These are phyloP conservation scores for Pichia rugopelliculosa DNA, from an alignment of 805 yeast species.

Conservation along the genomic window DNA sequence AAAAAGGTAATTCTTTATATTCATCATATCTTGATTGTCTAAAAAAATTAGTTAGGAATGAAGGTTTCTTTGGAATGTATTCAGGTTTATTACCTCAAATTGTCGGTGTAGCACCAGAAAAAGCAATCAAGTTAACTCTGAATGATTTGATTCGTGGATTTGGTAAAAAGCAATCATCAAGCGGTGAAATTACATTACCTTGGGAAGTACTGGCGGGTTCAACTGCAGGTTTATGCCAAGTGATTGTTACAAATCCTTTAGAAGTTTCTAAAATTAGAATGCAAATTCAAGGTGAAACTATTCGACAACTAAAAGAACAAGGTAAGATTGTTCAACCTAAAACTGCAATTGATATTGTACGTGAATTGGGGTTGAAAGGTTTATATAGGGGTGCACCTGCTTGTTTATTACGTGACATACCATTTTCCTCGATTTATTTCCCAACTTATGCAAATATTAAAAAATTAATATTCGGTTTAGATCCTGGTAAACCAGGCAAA, in stretches of 20 bases:
- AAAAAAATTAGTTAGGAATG: constrained; percentile 61
- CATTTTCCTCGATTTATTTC: constrained; percentile 94
- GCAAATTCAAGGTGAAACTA: constrained; percentile 80
- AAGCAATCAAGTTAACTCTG: constrained; percentile 92
- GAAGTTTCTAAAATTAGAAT: constrained; percentile 93
- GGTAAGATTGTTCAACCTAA: constrained; percentile 30
- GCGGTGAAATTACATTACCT: constrained; percentile 41
- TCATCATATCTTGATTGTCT: constrained; percentile 83
- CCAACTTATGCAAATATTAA: constrained; percentile 95
- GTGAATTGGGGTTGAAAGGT: constrained; percentile 74
- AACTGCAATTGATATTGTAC: constrained; percentile 65
- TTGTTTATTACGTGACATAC: constrained; percentile 89
- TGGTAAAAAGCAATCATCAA: constrained; percentile 45
- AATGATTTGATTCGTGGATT: constrained; percentile 79
- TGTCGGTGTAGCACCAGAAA: constrained; percentile 97
- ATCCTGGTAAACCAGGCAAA: constrained; percentile 58
- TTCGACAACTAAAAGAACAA: constrained; percentile 31
- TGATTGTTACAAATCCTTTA: constrained; percentile 88
- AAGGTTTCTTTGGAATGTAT: constrained; percentile 81
- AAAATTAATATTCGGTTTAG: constrained; percentile 71
- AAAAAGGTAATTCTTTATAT: constrained; percentile 63
- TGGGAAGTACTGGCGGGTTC: constrained; percentile 87
- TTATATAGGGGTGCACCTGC: constrained; percentile 89
- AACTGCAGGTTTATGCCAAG: constrained; percentile 94
- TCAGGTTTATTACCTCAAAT: constrained; percentile 92